These are phyloP conservation scores for Solanum aculeatissimum DNA, from an alignment of 305 asterid genomes.

Conservation along the genomic window DNA sequence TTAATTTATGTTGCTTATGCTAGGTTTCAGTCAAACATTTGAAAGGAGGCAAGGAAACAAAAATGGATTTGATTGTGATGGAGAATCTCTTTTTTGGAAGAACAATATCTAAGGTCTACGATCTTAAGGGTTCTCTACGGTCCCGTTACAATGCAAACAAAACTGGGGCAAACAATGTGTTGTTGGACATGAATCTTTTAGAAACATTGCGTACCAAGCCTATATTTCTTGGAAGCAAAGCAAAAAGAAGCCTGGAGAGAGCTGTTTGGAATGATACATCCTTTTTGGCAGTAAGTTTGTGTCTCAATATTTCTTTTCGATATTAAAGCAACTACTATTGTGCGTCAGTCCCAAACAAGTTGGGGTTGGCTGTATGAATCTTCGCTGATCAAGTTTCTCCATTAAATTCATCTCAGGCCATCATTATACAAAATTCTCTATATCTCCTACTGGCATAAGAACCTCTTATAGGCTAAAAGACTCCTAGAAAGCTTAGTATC, in stretches of 20 bases:
- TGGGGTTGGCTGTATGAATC: neutral
- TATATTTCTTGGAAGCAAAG: slow-evolving; percentile 82
- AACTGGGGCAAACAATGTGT: slow-evolving; percentile 51
- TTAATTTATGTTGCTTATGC: slow-evolving; percentile 1
- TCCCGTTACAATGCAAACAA: slow-evolving; percentile 80
- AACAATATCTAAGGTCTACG: slow-evolving; percentile 65
- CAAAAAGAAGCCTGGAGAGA: slow-evolving; percentile 81
- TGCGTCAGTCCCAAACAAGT: neutral
- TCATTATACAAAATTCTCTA: neutral
- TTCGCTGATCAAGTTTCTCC: neutral
- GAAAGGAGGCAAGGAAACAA: slow-evolving; percentile 79
- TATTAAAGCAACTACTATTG: neutral
- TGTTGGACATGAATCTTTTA: slow-evolving; percentile 71
- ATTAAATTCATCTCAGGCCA: neutral
- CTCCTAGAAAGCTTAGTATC: neutral
- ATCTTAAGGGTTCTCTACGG: slow-evolving; percentile 87
- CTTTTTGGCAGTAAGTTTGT: slow-evolving; percentile 63
- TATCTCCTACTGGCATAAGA: neutral
- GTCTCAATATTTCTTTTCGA: neutral
- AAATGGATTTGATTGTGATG: slow-evolving; percentile 96
- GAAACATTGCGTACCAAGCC: slow-evolving; percentile 86
- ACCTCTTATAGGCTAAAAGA: neutral
- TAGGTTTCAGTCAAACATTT: slow-evolving; percentile 55
- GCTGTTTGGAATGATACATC: slow-evolving; percentile 96
- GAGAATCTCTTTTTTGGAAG: slow-evolving; percentile 87